Conservation (phyloP, 306 rosid genomes). For the Prunus mira region DNA sequence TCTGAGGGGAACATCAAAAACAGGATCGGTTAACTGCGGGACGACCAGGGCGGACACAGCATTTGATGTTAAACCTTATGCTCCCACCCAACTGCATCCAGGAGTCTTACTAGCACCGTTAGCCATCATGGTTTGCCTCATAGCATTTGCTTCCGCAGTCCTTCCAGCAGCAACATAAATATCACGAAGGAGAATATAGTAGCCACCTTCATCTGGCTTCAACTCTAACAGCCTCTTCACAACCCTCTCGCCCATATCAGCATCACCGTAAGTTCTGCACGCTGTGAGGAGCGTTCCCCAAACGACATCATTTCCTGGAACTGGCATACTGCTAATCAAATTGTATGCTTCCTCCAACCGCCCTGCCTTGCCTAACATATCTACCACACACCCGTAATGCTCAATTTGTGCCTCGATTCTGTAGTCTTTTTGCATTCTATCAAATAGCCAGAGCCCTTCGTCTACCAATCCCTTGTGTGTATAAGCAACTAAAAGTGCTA, state of each 20-base stretch:
- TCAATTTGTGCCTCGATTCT: conserved; percentile 45
- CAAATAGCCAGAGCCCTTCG: conserved; percentile 48
- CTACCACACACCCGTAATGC: conserved; percentile 60
- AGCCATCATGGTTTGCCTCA: conserved; percentile 39
- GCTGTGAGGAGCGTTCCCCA: conserved; percentile 66
- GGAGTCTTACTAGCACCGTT: conserved; percentile 49
- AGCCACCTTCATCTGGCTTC: conserved; percentile 63
- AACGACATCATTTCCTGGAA: conserved; percentile 39
- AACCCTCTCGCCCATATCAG: conserved; percentile 47
- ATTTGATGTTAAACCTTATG: conserved; percentile 9
- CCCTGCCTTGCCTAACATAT: conserved; percentile 65
- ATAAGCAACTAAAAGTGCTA: conserved; percentile 54
- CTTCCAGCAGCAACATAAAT: conserved; percentile 51
- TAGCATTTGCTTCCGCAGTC: conserved; percentile 44
- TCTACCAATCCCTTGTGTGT: conserved; percentile 51
- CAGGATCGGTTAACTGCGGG: not conserved
- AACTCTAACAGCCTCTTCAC: conserved; percentile 41
- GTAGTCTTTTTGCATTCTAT: conserved; percentile 46
- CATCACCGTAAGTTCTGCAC: conserved; percentile 51
- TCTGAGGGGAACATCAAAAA: not conserved
- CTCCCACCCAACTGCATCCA: conserved; percentile 50
- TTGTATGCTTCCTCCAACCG: conserved; percentile 53
- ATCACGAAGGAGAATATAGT: conserved; percentile 53
- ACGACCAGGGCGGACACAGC: not conserved
- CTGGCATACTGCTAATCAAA: conserved; percentile 37